Evolutionary conservation across 441 rosid species (phyloP).

Genomic region (Hypseocharis bilobata): DNA sequence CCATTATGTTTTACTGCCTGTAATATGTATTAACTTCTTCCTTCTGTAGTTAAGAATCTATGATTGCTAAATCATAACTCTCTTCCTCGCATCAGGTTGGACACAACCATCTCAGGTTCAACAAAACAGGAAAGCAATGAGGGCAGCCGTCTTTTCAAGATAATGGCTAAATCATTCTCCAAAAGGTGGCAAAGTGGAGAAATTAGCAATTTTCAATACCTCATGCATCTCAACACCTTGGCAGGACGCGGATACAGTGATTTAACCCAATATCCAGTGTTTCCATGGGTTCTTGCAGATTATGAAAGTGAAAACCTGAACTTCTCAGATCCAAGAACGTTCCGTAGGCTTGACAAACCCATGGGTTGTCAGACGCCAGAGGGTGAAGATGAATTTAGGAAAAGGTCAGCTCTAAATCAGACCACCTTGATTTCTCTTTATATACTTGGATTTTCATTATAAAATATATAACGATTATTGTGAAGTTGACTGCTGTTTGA

Average conservation of each 20-base stretch:
- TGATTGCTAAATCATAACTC: conserved; percentile 20
- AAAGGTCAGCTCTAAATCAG: conserved; percentile 47
- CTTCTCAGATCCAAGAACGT: conserved; percentile 74
- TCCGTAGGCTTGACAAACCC: conserved; percentile 91
- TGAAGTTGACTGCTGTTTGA: not conserved
- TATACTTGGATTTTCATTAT: not conserved
- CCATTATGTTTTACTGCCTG: not conserved
- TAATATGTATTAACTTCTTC: not conserved
- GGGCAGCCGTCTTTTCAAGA: conserved; percentile 88
- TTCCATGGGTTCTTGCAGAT: conserved; percentile 99
- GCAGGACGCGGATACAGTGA: conserved; percentile 99
- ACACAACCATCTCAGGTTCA: conserved; percentile 92
- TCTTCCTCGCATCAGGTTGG: conserved; percentile 57
- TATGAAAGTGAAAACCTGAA: conserved; percentile 88
- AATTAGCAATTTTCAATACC: conserved; percentile 97
- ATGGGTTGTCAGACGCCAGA: conserved; percentile 99
- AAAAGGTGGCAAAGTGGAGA: conserved; percentile 99
- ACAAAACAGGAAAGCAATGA: conserved; percentile 84
- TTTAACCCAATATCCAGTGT: conserved; percentile 98
- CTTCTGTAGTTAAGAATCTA: conserved; percentile 16
- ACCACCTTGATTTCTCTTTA: not conserved
- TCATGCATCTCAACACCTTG: conserved; percentile 98
- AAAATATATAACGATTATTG: not conserved
- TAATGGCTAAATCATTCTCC: conserved; percentile 92
- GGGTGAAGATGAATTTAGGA: conserved; percentile 95